A percentile compares a stretch with the other conserved stretches of the same genome.
These are phyloP conservation scores for Ceratocystis cubensis DNA, from an alignment of 2,329 filamentous ascomycete species.

Conservation along the genomic window DNA sequence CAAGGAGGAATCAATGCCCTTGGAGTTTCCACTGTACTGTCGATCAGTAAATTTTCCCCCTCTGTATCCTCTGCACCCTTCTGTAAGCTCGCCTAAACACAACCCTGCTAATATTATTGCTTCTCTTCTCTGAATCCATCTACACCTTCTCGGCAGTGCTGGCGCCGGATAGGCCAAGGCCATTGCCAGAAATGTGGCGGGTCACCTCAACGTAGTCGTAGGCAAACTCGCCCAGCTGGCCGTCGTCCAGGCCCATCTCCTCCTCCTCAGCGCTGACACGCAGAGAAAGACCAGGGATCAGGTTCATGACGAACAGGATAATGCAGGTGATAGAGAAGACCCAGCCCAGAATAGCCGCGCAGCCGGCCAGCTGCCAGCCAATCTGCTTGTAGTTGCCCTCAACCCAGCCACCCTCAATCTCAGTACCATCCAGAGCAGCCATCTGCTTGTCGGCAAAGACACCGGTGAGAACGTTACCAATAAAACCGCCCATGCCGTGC, in stretches of 20 bases:
- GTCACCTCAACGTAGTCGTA: conserved; percentile 69
- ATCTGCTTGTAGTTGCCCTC: conserved; percentile 59
- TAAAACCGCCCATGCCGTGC: conserved; percentile 72
- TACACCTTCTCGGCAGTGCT: conserved; percentile 20
- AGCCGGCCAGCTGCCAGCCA: conserved; percentile 58
- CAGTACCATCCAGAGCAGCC: conserved; percentile 53
- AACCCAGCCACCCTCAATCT: conserved; percentile 53
- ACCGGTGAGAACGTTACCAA: conserved; percentile 66
- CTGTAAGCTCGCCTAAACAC: not conserved
- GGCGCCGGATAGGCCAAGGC: conserved; percentile 18
- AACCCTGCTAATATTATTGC: not conserved
- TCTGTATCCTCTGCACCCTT: not conserved
- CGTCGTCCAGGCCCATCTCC: conserved; percentile 57
- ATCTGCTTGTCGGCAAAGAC: conserved; percentile 66
- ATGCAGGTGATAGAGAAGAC: conserved; percentile 55
- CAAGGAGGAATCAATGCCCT: not conserved
- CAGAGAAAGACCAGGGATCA: conserved; percentile 56
- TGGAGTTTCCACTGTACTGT: not conserved
- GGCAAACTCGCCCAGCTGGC: conserved; percentile 69
- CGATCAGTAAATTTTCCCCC: not conserved
- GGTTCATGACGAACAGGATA: conserved; percentile 59
- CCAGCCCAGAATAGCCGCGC: conserved; percentile 51
- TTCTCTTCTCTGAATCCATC: conserved; percentile 8
- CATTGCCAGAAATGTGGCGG: conserved; percentile 44
- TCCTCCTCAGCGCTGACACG: conserved; percentile 55